These are phyloP conservation scores for Whalleya microplaca DNA, from an alignment of 2,329 filamentous ascomycete genomes.

Conservation along the genomic window DNA sequence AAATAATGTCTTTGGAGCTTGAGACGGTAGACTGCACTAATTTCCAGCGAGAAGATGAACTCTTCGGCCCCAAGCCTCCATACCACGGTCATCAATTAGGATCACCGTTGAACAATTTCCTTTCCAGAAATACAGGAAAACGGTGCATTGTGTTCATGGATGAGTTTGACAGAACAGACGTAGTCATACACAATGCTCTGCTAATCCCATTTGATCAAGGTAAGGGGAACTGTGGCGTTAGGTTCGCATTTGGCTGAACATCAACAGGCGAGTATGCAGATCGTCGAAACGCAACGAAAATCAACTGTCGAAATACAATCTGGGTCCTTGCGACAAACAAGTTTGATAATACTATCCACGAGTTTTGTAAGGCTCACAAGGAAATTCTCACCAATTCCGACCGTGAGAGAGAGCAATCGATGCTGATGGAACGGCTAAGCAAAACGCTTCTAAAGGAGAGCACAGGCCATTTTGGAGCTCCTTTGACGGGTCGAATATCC, in stretches of 20 bases:
- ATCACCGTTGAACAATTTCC: slow-evolving; percentile 51
- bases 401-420: slow-evolving; percentile 6
- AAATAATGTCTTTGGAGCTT: slow-evolving; percentile 43
- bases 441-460: slow-evolving; percentile 15
- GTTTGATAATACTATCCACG: slow-evolving; percentile 42
- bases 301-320: slow-evolving; percentile 50
- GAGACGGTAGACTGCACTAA: slow-evolving; percentile 46
- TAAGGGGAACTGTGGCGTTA: slow-evolving; percentile 22
- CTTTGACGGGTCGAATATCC: slow-evolving; percentile 47
- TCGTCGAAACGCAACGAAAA: slow-evolving; percentile 36
- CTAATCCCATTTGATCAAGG: slow-evolving; percentile 50
- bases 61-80: slow-evolving; percentile 46
- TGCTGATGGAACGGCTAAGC: slow-evolving; percentile 18
- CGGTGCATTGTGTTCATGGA: slow-evolving; percentile 52
- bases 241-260: not conserved
- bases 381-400: slow-evolving; percentile 10
- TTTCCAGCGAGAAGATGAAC: slow-evolving; percentile 41
- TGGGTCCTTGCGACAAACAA: slow-evolving; percentile 54
- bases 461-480: slow-evolving; percentile 30
- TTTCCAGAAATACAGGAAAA: slow-evolving; percentile 40
- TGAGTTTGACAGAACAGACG: slow-evolving; percentile 53
- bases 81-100: slow-evolving; percentile 42
- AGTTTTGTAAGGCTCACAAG: slow-evolving; percentile 39
- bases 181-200: slow-evolving; percentile 45
- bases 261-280: slow-evolving; percentile 47